A percentile compares a stretch with the other conserved stretches of the same genome.
Conservation (phyloP, 306 rosid species). For the Spatholobus suberectus region DNA sequence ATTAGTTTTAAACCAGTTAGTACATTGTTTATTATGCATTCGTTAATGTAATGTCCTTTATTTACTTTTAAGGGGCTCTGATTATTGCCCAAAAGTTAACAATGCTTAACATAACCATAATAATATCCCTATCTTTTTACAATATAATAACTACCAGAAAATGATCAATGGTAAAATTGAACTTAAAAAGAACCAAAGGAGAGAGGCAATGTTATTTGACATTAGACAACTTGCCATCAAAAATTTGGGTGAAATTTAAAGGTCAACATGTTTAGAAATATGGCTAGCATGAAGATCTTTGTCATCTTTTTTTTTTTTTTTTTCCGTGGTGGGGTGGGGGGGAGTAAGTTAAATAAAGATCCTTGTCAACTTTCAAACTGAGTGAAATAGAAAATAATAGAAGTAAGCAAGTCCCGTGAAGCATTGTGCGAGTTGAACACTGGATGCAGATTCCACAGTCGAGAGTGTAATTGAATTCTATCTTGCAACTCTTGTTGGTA, state of each 20-base stretch:
- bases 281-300: slow-evolving; percentile 30
- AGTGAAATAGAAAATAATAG: too few relatives aligned
- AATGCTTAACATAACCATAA: neutral
- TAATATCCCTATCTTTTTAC: neutral
- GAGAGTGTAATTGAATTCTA: too few relatives aligned
- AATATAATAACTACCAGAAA: neutral
- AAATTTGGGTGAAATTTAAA: neutral
- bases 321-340: too few relatives aligned
- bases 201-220: too few relatives aligned
- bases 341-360: neutral
- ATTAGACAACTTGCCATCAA: neutral
- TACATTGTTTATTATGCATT: neutral
- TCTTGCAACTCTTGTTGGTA: too few relatives aligned
- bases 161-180: neutral
- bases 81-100: neutral
- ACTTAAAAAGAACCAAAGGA: neutral
- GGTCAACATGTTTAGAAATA: slow-evolving; percentile 6
- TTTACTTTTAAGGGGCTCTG: neutral
- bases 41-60: neutral
- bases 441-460: too few relatives aligned
- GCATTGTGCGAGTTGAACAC: too few relatives aligned
- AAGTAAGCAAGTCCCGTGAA: too few relatives aligned
- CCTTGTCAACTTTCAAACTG: too few relatives aligned
- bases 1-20: neutral
- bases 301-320: too few relatives aligned